These are phyloP conservation scores for Trifolium repens DNA, from an alignment of 306 rosid species.

Conservation along the genomic window DNA sequence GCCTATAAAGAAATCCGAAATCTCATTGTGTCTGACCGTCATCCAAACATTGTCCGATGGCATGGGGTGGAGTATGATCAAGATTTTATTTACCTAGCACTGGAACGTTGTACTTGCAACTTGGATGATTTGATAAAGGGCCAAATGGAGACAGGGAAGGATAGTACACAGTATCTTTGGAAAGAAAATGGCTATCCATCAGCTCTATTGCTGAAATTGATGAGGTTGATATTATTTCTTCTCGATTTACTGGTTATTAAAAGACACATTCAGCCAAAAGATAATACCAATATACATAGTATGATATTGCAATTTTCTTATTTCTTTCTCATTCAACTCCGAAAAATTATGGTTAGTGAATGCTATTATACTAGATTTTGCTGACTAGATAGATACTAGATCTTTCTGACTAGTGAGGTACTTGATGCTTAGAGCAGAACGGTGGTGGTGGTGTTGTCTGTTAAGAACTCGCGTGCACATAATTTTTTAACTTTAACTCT, in stretches of 20 bases:
- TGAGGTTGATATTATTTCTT: constrained; percentile 66
- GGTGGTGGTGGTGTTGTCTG: background rate
- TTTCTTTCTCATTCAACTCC: background rate
- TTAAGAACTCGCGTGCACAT: constrained; percentile 16
- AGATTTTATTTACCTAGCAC: constrained; percentile 80
- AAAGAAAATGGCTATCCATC: constrained; percentile 64
- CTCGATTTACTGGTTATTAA: constrained; percentile 9
- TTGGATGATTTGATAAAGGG: constrained; percentile 60
- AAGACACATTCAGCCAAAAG: background rate
- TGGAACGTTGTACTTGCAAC: constrained; percentile 80
- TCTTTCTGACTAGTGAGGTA: constrained; percentile 23
- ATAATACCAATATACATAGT: background rate
- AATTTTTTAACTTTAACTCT: constrained; percentile 1
- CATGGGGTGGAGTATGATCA: constrained; percentile 79
- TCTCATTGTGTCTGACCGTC: constrained; percentile 76
- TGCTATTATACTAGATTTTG: constrained; percentile 12
- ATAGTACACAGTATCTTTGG: constrained; percentile 53
- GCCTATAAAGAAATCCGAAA: constrained; percentile 79
- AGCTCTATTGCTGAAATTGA: constrained; percentile 58
- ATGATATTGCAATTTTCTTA: background rate
- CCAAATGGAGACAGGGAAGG: constrained; percentile 48
- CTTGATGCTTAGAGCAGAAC: constrained; percentile 3
- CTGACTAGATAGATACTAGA: constrained; percentile 12
- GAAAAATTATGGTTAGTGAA: constrained; percentile 12
- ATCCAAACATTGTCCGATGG: constrained; percentile 89